A percentile compares a stretch with the other conserved stretches of the same genome.
These are phyloP conservation scores for Metschnikowia amazonensis DNA, from an alignment of 805 yeast genomes.

Conservation along the genomic window DNA sequence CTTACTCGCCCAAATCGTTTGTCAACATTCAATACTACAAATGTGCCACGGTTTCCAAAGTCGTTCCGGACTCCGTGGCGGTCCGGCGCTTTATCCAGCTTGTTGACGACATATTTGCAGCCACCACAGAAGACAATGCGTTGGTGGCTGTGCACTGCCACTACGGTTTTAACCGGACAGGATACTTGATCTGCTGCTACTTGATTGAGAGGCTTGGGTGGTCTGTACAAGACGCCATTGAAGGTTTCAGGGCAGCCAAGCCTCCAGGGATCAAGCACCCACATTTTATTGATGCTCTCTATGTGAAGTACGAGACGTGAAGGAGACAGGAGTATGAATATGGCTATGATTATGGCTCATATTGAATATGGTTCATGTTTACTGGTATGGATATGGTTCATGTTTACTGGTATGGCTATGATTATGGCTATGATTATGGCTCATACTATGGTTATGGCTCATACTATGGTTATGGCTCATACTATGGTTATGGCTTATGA, in stretches of 20 bases:
- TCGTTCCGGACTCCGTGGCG: slow-evolving; percentile 62
- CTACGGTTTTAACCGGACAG: slow-evolving; percentile 78
- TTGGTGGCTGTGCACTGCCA: slow-evolving; percentile 71
- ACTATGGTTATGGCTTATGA: too few relatives aligned
- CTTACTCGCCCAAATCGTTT: slow-evolving; percentile 61
- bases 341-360: too few relatives aligned
- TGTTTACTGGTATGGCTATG: too few relatives aligned
- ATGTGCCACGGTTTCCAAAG: slow-evolving; percentile 74
- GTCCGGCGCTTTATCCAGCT: slow-evolving; percentile 54
- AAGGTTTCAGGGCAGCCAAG: slow-evolving; percentile 53
- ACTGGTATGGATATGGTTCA: too few relatives aligned
- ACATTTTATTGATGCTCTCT: slow-evolving; percentile 69
- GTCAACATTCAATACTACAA: slow-evolving; percentile 55
- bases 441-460: too few relatives aligned
- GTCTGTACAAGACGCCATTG: slow-evolving; percentile 60
- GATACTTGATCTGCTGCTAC: slow-evolving; percentile 67
- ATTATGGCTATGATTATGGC: too few relatives aligned
- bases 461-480: too few relatives aligned
- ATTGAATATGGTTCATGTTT: too few relatives aligned
- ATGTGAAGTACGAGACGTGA: slow-evolving; percentile 51
- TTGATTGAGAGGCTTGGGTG: slow-evolving; percentile 58
- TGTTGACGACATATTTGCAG: slow-evolving; percentile 43
- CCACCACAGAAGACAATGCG: slow-evolving; percentile 24
- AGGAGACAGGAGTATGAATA: too few relatives aligned
- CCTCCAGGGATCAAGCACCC: slow-evolving; percentile 75